These are phyloP conservation scores for Anethum foeniculum DNA, from an alignment of 140 eudicot species.

Conservation along the genomic window DNA sequence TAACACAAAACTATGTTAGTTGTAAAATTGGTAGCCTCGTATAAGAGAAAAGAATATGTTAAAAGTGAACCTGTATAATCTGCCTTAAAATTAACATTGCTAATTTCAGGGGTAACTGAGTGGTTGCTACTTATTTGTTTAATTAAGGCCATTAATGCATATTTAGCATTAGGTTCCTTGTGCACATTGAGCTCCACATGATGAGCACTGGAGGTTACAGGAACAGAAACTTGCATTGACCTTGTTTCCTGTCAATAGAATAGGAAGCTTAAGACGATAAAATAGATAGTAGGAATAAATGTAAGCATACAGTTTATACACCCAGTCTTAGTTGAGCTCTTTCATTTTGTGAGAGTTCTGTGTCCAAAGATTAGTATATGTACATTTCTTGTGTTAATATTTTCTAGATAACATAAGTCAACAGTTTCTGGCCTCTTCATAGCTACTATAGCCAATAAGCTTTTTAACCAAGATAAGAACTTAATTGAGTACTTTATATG, in stretches of 20 bases:
- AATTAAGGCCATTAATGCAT: slow-evolving; percentile 71
- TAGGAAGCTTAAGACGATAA: neutral
- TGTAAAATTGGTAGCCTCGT: slow-evolving; percentile 1
- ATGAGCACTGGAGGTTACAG: slow-evolving; percentile 58
- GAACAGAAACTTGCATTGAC: slow-evolving; percentile 58
- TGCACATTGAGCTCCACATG: slow-evolving; percentile 74
- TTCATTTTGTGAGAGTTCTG: neutral
- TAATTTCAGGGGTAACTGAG: slow-evolving; percentile 49
- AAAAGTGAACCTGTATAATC: slow-evolving; percentile 54
- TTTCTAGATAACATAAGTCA: neutral
- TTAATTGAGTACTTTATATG: neutral
- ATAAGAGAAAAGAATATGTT: slow-evolving; percentile 1
- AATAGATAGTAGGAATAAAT: neutral
- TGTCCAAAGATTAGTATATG: neutral
- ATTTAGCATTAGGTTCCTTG: slow-evolving; percentile 56
- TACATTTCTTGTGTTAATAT: neutral
- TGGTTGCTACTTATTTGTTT: slow-evolving; percentile 54
- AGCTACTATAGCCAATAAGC: neutral
- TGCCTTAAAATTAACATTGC: slow-evolving; percentile 47
- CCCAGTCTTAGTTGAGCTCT: neutral
- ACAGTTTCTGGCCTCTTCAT: neutral
- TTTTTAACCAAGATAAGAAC: neutral
- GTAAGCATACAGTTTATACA: neutral
- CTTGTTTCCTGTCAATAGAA: slow-evolving; percentile 47
- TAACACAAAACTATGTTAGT: slow-evolving; percentile 10